Evolutionary conservation across 352 stramenopile species (phyloP).

Genomic region (Globisporangium uncinulatum): DNA sequence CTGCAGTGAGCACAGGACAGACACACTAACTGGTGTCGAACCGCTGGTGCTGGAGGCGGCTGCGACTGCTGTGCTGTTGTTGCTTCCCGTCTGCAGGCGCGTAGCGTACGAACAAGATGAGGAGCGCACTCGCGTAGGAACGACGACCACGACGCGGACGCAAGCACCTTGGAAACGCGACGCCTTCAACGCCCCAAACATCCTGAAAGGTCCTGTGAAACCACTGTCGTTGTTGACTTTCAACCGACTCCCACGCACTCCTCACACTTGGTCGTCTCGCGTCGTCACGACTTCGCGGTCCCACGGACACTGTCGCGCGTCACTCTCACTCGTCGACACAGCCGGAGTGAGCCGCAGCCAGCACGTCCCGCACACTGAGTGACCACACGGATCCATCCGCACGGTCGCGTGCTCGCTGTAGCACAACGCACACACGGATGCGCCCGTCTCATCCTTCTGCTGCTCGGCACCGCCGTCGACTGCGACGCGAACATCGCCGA

Average conservation of each 20-base stretch:
- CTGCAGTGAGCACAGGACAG: too few relatives aligned
- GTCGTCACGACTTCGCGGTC: constrained; percentile 50
- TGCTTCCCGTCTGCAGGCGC: constrained; percentile 10
- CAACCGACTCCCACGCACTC: background rate
- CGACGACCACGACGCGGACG: background rate
- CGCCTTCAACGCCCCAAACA: constrained; percentile 10
- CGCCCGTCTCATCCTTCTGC: constrained; percentile 1
- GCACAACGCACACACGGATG: constrained; percentile 38
- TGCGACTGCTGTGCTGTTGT: background rate
- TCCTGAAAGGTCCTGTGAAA: background rate
- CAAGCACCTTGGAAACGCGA: constrained; percentile 10
- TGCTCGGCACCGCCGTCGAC: background rate
- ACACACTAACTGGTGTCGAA: background rate
- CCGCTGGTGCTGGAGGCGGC: background rate
- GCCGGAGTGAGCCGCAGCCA: constrained; percentile 17
- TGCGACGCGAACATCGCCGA: constrained; percentile 17
- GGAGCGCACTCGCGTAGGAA: background rate
- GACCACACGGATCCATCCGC: constrained; percentile 48
- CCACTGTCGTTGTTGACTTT: background rate
- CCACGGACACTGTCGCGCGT: constrained; percentile 44
- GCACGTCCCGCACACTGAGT: constrained; percentile 39
- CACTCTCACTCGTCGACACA: background rate
- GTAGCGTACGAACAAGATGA: background rate
- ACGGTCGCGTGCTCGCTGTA: constrained; percentile 35
- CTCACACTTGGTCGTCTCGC: constrained; percentile 13